phyloP scores from a whole-genome alignment of 768 basidiomycete species.

The Mrakia hoshinonis region DNA sequence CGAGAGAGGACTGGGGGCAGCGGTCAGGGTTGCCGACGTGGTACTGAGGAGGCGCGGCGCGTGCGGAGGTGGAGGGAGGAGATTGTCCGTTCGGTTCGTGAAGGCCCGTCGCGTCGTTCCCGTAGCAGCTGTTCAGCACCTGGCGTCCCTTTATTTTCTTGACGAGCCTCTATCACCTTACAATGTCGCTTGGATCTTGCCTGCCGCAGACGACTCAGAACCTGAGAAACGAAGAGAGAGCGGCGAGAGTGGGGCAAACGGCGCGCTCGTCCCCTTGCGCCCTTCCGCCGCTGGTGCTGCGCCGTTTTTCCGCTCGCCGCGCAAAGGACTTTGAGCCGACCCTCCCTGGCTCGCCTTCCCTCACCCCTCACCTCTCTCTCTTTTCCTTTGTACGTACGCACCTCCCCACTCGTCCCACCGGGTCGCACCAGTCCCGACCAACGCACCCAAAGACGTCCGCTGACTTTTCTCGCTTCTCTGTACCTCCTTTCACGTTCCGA shows the following conservation, averaged over 20 bases:
- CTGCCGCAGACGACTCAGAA: too few species aligned
- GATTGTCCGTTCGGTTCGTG: too few species aligned
- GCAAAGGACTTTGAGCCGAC: background rate
- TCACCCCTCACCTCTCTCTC: slow-evolving; percentile 43
- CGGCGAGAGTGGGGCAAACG: background rate
- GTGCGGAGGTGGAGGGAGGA: too few species aligned
- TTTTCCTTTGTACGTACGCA: slow-evolving; percentile 45
- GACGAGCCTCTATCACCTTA: too few species aligned
- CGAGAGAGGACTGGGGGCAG: too few species aligned
- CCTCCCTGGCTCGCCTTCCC: slow-evolving; percentile 36
- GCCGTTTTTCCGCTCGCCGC: background rate
- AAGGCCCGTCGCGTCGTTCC: too few species aligned
- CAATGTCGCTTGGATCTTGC: too few species aligned
- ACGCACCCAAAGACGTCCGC: slow-evolving; percentile 47
- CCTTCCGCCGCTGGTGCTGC: too few species aligned
- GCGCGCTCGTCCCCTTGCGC: background rate
- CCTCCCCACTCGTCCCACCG: slow-evolving; percentile 39
- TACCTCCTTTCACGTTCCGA: slow-evolving; percentile 34
- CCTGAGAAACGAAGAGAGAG: slow-evolving; percentile 13
- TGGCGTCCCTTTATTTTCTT: too few species aligned
- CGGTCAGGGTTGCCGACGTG: too few species aligned
- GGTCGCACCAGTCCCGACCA: slow-evolving; percentile 32
- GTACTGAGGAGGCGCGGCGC: too few species aligned
- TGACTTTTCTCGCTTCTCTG: slow-evolving; percentile 36
- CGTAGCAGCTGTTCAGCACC: too few species aligned